Conservation (phyloP, 2,329 filamentous ascomycete genomes). For the Plenodomus tracheiphilus region DNA sequence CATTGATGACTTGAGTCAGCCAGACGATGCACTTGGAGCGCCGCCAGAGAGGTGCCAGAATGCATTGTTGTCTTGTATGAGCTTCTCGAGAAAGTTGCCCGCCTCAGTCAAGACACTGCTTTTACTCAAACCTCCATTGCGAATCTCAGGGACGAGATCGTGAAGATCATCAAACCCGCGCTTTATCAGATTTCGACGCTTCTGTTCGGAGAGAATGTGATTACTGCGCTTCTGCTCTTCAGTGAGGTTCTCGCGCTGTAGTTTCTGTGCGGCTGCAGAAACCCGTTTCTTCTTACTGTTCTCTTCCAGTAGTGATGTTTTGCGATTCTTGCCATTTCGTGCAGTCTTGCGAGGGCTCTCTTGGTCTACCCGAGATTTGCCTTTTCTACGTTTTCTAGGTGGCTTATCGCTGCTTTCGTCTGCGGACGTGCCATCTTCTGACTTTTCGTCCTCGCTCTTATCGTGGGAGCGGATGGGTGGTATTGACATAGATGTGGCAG, state of each 20-base stretch:
- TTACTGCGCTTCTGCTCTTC: constrained; percentile 84
- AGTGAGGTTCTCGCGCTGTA: constrained; percentile 61
- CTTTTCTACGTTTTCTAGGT: constrained; percentile 32
- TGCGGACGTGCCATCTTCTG: constrained; percentile 25
- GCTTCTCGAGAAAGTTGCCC: constrained; percentile 75
- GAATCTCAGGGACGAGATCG: constrained; percentile 73
- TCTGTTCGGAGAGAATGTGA: constrained; percentile 86
- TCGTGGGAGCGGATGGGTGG: constrained; percentile 5
- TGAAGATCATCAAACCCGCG: constrained; percentile 81
- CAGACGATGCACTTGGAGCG: background rate
- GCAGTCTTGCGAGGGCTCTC: constrained; percentile 22
- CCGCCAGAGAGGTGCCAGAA: constrained; percentile 10
- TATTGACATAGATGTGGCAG: constrained; percentile 7
- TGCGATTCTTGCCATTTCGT: constrained; percentile 26
- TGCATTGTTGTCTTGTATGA: constrained; percentile 66
- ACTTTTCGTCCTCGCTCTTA: constrained; percentile 25
- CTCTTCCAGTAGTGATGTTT: constrained; percentile 20
- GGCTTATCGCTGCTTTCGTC: constrained; percentile 26
- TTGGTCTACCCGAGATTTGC: constrained; percentile 14
- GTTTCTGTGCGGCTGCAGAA: constrained; percentile 28
- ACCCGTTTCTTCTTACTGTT: constrained; percentile 32
- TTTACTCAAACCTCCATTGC: constrained; percentile 78
- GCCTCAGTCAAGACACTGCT: constrained; percentile 76
- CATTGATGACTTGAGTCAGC: background rate
- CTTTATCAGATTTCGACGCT: constrained; percentile 78